phyloP scores from a whole-genome alignment of 768 basidiomycete species.

The Mycena metata region DNA sequence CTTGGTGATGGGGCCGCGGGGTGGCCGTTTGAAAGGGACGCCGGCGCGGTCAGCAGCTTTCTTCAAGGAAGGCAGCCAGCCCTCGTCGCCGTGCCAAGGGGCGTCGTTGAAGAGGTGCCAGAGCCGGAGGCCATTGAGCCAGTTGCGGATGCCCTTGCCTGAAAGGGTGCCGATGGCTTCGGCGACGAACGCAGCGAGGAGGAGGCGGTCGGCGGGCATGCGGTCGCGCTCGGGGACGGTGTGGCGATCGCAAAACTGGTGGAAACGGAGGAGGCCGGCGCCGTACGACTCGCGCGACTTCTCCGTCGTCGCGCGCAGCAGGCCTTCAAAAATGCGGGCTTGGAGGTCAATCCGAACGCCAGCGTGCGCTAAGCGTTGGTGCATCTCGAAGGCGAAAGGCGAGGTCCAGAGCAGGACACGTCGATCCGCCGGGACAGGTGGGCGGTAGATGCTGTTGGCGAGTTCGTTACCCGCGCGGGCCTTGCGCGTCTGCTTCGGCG shows the following conservation, averaged over 20 bases:
- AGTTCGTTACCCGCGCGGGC: not conserved
- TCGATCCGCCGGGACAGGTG: conserved; percentile 1
- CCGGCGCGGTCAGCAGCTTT: conserved; percentile 9
- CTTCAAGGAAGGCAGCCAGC: not conserved
- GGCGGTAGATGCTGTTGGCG: not conserved
- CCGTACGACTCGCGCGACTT: conserved; percentile 36
- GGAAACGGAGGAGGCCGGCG: conserved; percentile 42
- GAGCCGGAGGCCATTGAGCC: conserved; percentile 7
- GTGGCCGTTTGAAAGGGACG: not conserved
- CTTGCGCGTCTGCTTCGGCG: too few species aligned
- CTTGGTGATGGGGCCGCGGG: conserved; percentile 8
- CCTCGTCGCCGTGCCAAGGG: conserved; percentile 20
- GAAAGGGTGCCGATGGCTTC: conserved; percentile 8
- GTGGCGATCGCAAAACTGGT: conserved; percentile 25
- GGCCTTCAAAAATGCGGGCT: not conserved
- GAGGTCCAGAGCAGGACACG: not conserved
- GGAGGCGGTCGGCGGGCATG: conserved; percentile 18
- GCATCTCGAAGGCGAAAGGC: not conserved
- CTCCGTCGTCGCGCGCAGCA: conserved; percentile 24
- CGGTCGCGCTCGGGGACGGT: not conserved
- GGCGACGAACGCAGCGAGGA: conserved; percentile 31
- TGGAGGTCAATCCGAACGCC: not conserved
- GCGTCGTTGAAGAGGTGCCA: conserved; percentile 26
- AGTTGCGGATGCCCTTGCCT: conserved; percentile 5
- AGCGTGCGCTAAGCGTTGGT: not conserved